These are phyloP conservation scores for Apophysomyces elegans DNA, from an alignment of 371 early-diverging fungal genomes.

Conservation along the genomic window DNA sequence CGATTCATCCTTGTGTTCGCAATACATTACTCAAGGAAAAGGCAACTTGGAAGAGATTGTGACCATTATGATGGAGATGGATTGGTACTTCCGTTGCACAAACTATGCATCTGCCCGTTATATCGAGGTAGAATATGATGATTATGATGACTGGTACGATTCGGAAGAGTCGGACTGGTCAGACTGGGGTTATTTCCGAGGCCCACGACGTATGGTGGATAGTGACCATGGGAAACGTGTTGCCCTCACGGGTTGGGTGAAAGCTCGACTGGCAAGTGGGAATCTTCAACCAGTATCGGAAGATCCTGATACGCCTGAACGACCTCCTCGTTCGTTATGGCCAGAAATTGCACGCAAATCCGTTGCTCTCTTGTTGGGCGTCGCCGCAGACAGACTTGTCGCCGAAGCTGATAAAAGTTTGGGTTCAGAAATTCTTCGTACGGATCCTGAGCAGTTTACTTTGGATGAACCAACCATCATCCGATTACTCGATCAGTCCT, in stretches of 20 bases:
- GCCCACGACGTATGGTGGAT: background rate
- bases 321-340: background rate
- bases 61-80: slow-evolving; percentile 16
- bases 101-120: slow-evolving; percentile 26
- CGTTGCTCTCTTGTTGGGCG: background rate
- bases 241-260: background rate
- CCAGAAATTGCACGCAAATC: background rate
- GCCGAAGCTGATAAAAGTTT: background rate
- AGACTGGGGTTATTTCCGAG: background rate
- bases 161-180: background rate
- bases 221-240: background rate
- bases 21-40: slow-evolving; percentile 1
- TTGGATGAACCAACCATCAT: slow-evolving; percentile 1
- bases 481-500: background rate
- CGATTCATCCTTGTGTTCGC: slow-evolving; percentile 12
- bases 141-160: background rate
- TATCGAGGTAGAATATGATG: background rate
- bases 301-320: background rate
- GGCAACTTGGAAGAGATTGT: slow-evolving; percentile 14
- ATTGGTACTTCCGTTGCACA: slow-evolving; percentile 19
- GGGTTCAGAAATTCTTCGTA: background rate
- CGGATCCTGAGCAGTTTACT: background rate
- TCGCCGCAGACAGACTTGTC: background rate
- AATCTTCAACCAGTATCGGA: background rate
- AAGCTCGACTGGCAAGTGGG: background rate